Base-by-base conservation (phyloP, 139 green algal genomes). In the Chlorella sorokiniana region DNA sequence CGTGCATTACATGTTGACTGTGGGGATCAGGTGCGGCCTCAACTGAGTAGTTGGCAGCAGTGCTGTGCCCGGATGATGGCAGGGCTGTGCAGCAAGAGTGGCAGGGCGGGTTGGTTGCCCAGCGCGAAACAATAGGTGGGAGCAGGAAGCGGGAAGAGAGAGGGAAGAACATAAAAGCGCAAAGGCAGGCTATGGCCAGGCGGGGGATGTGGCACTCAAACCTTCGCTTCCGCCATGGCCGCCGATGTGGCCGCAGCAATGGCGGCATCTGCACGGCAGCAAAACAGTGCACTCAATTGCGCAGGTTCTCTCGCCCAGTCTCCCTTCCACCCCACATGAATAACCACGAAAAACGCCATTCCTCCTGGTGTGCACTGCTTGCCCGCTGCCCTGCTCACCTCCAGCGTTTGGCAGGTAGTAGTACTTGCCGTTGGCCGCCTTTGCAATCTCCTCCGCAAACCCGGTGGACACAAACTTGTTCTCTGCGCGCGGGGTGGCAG, bases 401-500 rank as follows among this genome's bases (percentile, higher is more conserved):
- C 44, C 45, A 14, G 96, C 96, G 75, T 98, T 98, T 23, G 96
- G 96, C 76, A 99, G 89, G 89, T 99, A 99, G 89, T 99, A 98
- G 68, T 88, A 86, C 64, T 91, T 89, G 65, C 91, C 92, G 25
- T 76, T n/a, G 1, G 86, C 88, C 40, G 90, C 89, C 81, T 96
- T 95, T 44, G 97, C 90, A 79, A 99, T 98, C 85, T 99, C 95
- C 89, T 99, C 94, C 9, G 97, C 95, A 90, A 99, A 99, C 31
- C 97, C 95, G 20, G 97, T 99, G n/a, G 91, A 97, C 48, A 99
- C 97, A 90, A 99, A 99, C 90, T 98, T 98, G 75, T 89, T 89
- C 79, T 88, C 84, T 69, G 78, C 64, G 29, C n/a, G n/a, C n/a
- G n/a, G 37, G 16, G 40, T 18, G 40, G 22, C 38, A 52, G 76